Evolutionary conservation across 176 grass and related monocot genomes (phyloP).

Genomic region (Triticum monococcum): DNA sequence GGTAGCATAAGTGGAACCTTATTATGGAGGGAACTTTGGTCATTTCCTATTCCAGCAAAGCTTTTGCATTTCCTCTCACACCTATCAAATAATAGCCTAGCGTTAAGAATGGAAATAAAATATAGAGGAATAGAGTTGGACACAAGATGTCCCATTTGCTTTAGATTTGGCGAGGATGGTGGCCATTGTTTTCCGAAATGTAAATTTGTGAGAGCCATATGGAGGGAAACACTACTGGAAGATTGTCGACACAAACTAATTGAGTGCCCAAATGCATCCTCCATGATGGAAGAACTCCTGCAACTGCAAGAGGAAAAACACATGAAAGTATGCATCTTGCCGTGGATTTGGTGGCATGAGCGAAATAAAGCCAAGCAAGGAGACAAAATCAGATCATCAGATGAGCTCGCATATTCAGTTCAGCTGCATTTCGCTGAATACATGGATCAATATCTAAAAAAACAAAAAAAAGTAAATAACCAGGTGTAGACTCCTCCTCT

Average conservation of each 20-base stretch:
- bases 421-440: too few species aligned
- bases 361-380: neutral
- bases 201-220: neutral
- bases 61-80: neutral
- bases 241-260: neutral
- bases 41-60: neutral
- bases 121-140: neutral
- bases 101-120: neutral
- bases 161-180: neutral
- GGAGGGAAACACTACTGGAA: neutral
- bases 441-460: too few species aligned
- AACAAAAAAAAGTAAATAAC: neutral
- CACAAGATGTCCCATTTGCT: neutral
- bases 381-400: too few species aligned
- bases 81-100: neutral
- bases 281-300: neutral
- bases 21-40: neutral
- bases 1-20: neutral
- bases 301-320: neutral
- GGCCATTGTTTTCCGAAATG: neutral
- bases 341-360: neutral
- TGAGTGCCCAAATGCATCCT: neutral
- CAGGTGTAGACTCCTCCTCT: neutral
- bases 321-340: neutral
- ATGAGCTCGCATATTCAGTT: too few species aligned